phyloP scores from a whole-genome alignment of 495 filamentous ascomycete genomes.

The Lindgomyces ingoldianus region DNA sequence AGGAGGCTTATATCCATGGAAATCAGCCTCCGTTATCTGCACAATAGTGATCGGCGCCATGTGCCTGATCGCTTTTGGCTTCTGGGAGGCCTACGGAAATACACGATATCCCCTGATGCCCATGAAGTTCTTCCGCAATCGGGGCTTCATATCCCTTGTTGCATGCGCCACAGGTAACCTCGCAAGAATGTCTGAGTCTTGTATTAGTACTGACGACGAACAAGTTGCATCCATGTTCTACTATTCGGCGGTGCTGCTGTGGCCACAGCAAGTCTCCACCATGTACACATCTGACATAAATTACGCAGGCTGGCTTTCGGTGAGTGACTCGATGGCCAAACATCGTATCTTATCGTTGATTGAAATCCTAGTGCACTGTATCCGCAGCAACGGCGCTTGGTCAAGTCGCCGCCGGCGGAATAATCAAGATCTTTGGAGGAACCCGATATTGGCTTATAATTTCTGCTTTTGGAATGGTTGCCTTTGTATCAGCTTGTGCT shows the following conservation, averaged over 20 bases:
- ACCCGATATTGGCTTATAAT: constrained; percentile 20
- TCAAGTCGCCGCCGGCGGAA: constrained; percentile 13
- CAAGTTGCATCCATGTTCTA: constrained; percentile 30
- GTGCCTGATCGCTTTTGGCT: constrained; percentile 21
- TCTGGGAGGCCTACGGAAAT: constrained; percentile 25
- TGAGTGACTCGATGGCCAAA: neutral
- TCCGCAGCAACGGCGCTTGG: constrained; percentile 19
- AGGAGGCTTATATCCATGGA: constrained; percentile 31
- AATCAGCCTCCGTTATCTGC: constrained; percentile 23
- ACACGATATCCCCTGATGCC: constrained; percentile 28
- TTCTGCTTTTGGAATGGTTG: constrained; percentile 22
- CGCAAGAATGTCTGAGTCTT: neutral
- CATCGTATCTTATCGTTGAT: neutral
- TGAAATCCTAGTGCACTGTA: constrained; percentile 12
- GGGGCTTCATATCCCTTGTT: constrained; percentile 25
- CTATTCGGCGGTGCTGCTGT: constrained; percentile 24
- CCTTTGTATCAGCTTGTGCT: constrained; percentile 20
- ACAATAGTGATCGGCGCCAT: constrained; percentile 25
- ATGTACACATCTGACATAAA: constrained; percentile 24
- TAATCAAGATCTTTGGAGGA: constrained; percentile 17
- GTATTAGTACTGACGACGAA: neutral
- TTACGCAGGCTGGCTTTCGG: constrained; percentile 9
- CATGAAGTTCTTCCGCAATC: constrained; percentile 30
- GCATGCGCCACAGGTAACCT: constrained; percentile 19
- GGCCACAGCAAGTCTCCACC: constrained; percentile 27